Evolutionary conservation across 805 yeast species (phyloP), one percentile per base, ranked within the genome.

Genomic region (Debaryomyces hansenii): DNA sequence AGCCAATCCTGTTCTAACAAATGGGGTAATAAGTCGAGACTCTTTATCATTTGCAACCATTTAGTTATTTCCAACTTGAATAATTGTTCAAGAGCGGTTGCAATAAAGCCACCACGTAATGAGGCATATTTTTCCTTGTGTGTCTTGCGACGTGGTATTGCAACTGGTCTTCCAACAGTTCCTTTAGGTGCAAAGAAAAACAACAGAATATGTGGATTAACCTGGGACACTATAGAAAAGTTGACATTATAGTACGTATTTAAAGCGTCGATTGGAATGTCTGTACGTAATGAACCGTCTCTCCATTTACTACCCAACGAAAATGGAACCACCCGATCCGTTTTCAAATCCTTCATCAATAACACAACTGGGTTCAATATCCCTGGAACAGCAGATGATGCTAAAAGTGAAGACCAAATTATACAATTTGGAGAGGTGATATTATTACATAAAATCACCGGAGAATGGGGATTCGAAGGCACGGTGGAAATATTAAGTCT

Each of bases 311-410:
- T 80, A 0, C 94, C 94, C 56, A 86, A 74, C 16, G 87, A 81
- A 58, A 84, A 86, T 2, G 95, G 92, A 2, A 72, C 70, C 5
- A 85, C 72, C 29, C 68, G 60, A 6, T 57, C 58, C 27, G 60
- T 64, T n/a, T 52, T 47, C 2, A 67, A 60, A 33, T 68, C 62
- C 56, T 83, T 83, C 82, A 80, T 84, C 90, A 87, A 84, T 45
- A 87, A 65, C 12, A 85, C 90, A 16, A 87, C 91, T 0, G 95
- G 95, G 51, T 84, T 84, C 46, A 87, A 66, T 11, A 87, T 84
- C 0, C 94, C 94, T 0, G 95, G 95, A 6, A 87, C 94, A 0
- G 94, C 94, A 4, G 89, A 79, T 3, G 90, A 83, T 0, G 94
- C 94, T 35, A 87, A 66, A 47, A 87, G 66, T 0, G 90, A 70